phyloP scores from a whole-genome alignment of 805 yeast species.

The Zygosaccharomyces pseudorouxii region DNA sequence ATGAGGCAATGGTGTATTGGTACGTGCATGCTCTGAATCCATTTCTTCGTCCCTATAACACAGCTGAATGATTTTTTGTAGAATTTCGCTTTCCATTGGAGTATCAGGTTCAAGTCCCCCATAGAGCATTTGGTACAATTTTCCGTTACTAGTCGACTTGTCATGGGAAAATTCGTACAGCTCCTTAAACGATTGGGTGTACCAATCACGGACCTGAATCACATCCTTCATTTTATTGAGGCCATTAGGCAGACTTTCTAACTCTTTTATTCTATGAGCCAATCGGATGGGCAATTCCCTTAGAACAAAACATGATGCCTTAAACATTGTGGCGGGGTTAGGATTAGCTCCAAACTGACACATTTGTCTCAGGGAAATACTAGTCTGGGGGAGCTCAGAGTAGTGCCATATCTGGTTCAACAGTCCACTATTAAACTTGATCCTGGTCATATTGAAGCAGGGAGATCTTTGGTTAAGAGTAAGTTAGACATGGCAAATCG shows the following conservation, averaged over 20 bases:
- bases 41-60: slow-evolving; percentile 5
- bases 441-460: background rate
- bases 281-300: slow-evolving; percentile 84
- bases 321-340: slow-evolving; percentile 68
- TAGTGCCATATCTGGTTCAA: slow-evolving; percentile 48
- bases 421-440: slow-evolving; percentile 34
- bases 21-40: background rate
- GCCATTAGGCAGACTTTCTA: slow-evolving; percentile 75
- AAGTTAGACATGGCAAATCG: background rate
- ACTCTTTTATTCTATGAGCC: slow-evolving; percentile 79
- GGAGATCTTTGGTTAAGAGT: background rate
- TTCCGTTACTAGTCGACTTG: slow-evolving; percentile 7
- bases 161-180: slow-evolving; percentile 46
- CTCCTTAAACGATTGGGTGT: slow-evolving; percentile 84
- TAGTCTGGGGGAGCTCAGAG: slow-evolving; percentile 75
- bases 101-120: slow-evolving; percentile 26
- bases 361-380: slow-evolving; percentile 82
- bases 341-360: slow-evolving; percentile 85
- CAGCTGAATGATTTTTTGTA: slow-evolving; percentile 17
- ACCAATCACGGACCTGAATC: slow-evolving; percentile 77
- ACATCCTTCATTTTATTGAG: slow-evolving; percentile 71
- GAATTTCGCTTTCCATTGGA: slow-evolving; percentile 36
- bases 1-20: slow-evolving; percentile 1
- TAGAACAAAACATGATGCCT: slow-evolving; percentile 78
- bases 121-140: slow-evolving; percentile 8